phyloP scores from a whole-genome alignment of 1,139 yeast genomes.

The Blastobotrys buckinghamii region DNA sequence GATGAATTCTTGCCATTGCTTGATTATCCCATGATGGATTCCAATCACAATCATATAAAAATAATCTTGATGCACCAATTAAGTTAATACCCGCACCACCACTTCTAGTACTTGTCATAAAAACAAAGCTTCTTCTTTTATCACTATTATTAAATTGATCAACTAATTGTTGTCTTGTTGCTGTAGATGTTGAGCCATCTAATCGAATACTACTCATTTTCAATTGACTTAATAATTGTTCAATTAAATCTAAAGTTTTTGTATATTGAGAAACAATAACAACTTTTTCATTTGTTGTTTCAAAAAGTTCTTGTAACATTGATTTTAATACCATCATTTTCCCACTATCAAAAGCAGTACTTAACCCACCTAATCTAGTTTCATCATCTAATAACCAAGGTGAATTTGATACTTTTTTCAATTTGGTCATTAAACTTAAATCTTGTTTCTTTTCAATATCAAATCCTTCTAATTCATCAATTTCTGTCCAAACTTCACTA shows the following conservation, averaged over 20 bases:
- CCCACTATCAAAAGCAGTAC: slow-evolving; percentile 25
- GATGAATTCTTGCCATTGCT: slow-evolving; percentile 92
- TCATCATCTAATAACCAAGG: slow-evolving; percentile 52
- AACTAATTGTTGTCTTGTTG: slow-evolving; percentile 59
- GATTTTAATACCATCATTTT: slow-evolving; percentile 32
- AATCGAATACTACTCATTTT: slow-evolving; percentile 50
- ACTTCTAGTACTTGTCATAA: slow-evolving; percentile 79
- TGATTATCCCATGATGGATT: slow-evolving; percentile 91
- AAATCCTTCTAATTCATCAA: slow-evolving; percentile 6
- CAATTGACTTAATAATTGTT: slow-evolving; percentile 46
- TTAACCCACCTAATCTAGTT: neutral
- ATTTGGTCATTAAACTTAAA: slow-evolving; percentile 62
- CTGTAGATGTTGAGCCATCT: slow-evolving; percentile 79
- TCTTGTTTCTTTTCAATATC: slow-evolving; percentile 30
- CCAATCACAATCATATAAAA: slow-evolving; percentile 89
- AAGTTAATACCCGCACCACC: slow-evolving; percentile 94
- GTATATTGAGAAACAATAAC: slow-evolving; percentile 89
- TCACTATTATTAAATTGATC: slow-evolving; percentile 56
- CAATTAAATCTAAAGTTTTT: slow-evolving; percentile 74
- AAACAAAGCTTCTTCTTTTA: slow-evolving; percentile 47
- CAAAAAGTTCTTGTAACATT: slow-evolving; percentile 28
- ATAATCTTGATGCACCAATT: slow-evolving; percentile 81
- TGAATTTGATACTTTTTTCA: slow-evolving; percentile 80
- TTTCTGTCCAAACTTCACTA: slow-evolving; percentile 11
- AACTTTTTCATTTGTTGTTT: slow-evolving; percentile 55